phyloP scores from a whole-genome alignment of 306 rosid species.

The Trifolium fragiferum region DNA sequence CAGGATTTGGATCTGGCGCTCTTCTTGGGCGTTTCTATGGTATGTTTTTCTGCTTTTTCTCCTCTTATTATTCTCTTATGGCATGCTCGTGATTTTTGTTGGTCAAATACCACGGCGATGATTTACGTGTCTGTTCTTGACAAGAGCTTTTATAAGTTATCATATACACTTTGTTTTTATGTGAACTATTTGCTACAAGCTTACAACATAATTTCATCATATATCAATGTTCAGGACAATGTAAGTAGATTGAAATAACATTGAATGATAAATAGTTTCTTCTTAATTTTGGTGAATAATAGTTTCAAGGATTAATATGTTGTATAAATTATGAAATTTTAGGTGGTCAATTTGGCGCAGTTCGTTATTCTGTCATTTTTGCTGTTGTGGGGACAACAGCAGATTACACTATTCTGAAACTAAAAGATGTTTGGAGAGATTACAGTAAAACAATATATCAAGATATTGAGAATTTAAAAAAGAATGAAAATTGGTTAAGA shows the following conservation, averaged over 20 bases:
- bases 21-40: constrained; percentile 92
- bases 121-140: background rate
- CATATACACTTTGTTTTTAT: background rate
- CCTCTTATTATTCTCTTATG: constrained; percentile 9
- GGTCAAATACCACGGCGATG: background rate
- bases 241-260: constrained; percentile 18
- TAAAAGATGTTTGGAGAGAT: constrained; percentile 53
- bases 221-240: background rate
- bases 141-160: background rate
- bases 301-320: background rate
- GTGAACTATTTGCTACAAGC: constrained; percentile 27
- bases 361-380: constrained; percentile 70
- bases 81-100: constrained; percentile 16
- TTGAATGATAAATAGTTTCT: background rate
- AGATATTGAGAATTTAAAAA: constrained; percentile 38
- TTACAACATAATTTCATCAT: background rate
- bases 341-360: constrained; percentile 86
- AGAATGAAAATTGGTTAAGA: constrained; percentile 61
- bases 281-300: constrained; percentile 6
- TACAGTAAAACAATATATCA: constrained; percentile 52
- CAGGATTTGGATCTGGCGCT: constrained; percentile 89
- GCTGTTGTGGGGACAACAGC: constrained; percentile 71
- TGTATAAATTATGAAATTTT: constrained; percentile 34
- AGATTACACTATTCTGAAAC: constrained; percentile 60
- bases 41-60: constrained; percentile 48